Conservation (phyloP, 2,329 filamentous ascomycete species). For the Cytospora paraplurivora region DNA sequence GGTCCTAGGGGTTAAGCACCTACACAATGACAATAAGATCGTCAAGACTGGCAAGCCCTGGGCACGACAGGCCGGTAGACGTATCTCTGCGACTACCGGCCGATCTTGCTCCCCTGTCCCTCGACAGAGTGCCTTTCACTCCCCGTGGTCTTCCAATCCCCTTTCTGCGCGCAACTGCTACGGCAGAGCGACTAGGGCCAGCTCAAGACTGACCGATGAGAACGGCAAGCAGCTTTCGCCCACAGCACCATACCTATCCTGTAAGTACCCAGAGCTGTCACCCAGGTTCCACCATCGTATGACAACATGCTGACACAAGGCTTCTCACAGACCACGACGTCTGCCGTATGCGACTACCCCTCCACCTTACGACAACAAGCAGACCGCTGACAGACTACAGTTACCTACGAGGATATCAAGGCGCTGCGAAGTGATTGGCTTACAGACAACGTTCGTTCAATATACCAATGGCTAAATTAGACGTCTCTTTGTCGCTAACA, state of each 20-base stretch:
- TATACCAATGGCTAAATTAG: constrained; percentile 19
- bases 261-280: constrained; percentile 39
- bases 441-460: constrained; percentile 80
- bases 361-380: neutral
- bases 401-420: constrained; percentile 87
- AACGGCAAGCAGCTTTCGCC: constrained; percentile 38
- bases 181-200: constrained; percentile 21
- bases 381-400: constrained; percentile 44
- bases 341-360: constrained; percentile 24
- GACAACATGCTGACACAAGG: constrained; percentile 19
- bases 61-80: neutral
- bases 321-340: constrained; percentile 33
- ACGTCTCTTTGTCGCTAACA: constrained; percentile 30
- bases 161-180: constrained; percentile 20
- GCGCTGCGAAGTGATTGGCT: constrained; percentile 92
- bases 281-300: neutral
- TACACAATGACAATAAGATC: neutral
- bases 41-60: constrained; percentile 9
- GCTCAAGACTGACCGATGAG: constrained; percentile 29
- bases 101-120: neutral
- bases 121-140: neutral
- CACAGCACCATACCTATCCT: constrained; percentile 47
- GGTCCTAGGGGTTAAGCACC: constrained; percentile 18
- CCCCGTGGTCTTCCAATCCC: constrained; percentile 2
- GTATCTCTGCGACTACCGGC: constrained; percentile 8